Evolutionary conservation across 2,329 filamentous ascomycete species (phyloP), one percentile per base, ranked within the genome.

Genomic region (Apiospora kogelbergensis): DNA sequence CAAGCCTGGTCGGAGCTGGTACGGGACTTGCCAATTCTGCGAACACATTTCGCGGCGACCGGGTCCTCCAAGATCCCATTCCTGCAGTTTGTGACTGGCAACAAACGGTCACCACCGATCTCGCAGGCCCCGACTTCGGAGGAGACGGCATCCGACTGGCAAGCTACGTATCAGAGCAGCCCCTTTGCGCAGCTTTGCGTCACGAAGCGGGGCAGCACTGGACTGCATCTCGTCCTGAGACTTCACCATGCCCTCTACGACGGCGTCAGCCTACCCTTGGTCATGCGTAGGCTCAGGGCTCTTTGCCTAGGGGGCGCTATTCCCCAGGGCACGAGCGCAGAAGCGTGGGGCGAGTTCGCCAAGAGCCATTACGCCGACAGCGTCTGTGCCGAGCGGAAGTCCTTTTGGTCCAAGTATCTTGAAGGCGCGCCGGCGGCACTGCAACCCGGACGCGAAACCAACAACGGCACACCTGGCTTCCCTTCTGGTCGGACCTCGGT

Each of bases 181-280:
- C 79, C 76, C 0, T 72, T 80, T 57, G 71, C 76, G 2, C 69
- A 72, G 5, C 64, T 82, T 2, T 46, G 65, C 0, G 69, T 76
- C 0, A 48, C 72, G 2, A 69, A 72, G 1, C 67, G 72, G 3
- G 68, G 71, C 0, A 46, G 71, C 0, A 71, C 73, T 0, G 70
- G 72, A 3, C 80, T 78, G 73, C 48, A 71, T 0, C 68, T 89
- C 4, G 80, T 86, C 2, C 82, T 94, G 6, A 84, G 84, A 33
- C 90, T 98, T 5, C 94, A 97, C 71, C 95, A 98, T 77, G 92
- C 93, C 0, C 83, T 98, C 0, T 98, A 98, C 76, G 95, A 98
- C 77, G 94, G 91, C 6, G 85, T 97, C 70, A 96, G 93, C 74
- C 82, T 98, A 5, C 88, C 90, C 0, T 77, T 85, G 0, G 80